Evolutionary conservation across 1,139 yeast species (phyloP).

Genomic region (Lodderomyces theae): DNA sequence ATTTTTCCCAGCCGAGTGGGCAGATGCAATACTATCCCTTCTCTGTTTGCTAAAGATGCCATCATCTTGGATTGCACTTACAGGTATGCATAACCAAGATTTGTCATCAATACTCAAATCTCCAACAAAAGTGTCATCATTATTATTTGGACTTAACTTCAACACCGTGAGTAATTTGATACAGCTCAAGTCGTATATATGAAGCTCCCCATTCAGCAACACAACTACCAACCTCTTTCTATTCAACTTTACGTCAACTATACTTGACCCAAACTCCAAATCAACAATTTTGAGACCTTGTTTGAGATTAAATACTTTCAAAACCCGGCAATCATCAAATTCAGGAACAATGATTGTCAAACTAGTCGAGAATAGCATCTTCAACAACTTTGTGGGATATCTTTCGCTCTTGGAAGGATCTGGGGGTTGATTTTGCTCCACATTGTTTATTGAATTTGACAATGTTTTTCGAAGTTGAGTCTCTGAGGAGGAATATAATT

Average conservation of each 20-base stretch:
- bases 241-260: slow-evolving; percentile 62
- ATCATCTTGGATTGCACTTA: slow-evolving; percentile 16
- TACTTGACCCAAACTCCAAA: slow-evolving; percentile 60
- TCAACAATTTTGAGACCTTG: slow-evolving; percentile 69
- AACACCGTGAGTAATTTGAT: slow-evolving; percentile 65
- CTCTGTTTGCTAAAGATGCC: not conserved
- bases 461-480: slow-evolving; percentile 14
- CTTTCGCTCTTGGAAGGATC: slow-evolving; percentile 10
- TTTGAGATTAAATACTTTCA: slow-evolving; percentile 66
- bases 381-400: slow-evolving; percentile 37
- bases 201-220: slow-evolving; percentile 59
- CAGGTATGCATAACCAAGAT: slow-evolving; percentile 44
- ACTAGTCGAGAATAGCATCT: slow-evolving; percentile 71
- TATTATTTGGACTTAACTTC: slow-evolving; percentile 37
- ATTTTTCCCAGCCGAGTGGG: not conserved
- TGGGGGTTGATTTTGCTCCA: slow-evolving; percentile 1
- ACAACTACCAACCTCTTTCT: slow-evolving; percentile 63
- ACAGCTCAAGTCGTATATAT: slow-evolving; percentile 70
- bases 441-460: slow-evolving; percentile 13
- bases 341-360: slow-evolving; percentile 60
- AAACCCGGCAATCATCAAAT: slow-evolving; percentile 43
- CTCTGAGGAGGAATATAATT: slow-evolving; percentile 31
- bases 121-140: slow-evolving; percentile 32
- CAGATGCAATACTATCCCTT: not conserved
- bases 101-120: slow-evolving; percentile 50